Percentiles rank a stretch among this genome's conserved stretches.
Conservation (phyloP, 2,329 filamentous ascomycete genomes). For the Teratosphaeriaceae sp. region DNA sequence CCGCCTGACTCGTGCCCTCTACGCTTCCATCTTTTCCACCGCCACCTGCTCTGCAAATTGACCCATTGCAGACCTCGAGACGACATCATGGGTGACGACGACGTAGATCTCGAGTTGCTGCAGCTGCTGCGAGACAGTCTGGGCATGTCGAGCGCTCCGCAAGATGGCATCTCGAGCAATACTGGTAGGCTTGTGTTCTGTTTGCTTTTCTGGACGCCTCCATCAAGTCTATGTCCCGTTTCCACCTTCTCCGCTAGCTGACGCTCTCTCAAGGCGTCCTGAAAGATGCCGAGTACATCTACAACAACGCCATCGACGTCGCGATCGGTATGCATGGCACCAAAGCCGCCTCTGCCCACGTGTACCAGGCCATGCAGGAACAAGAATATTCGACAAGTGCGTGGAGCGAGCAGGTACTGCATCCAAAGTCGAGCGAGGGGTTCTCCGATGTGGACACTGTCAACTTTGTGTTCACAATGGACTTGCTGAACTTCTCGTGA, state of each 20-base stretch:
- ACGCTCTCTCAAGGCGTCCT: constrained; percentile 57
- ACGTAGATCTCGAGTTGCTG: constrained; percentile 80
- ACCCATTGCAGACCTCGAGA: no score
- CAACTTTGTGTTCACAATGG: constrained; percentile 96
- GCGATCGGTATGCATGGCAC: constrained; percentile 77
- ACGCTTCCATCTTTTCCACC: no score
- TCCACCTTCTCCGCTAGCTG: neutral
- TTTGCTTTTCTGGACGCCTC: neutral
- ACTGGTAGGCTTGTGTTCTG: constrained; percentile 29
- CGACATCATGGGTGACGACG: constrained; percentile 74
- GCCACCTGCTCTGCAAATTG: no score
- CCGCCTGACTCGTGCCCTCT: no score
- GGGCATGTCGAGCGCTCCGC: constrained; percentile 30
- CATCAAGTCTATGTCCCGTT: neutral
- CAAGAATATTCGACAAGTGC: constrained; percentile 76
- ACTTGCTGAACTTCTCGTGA: constrained; percentile 78
- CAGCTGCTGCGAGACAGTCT: constrained; percentile 79
- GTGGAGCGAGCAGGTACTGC: constrained; percentile 85
- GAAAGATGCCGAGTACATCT: constrained; percentile 75
- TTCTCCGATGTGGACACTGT: constrained; percentile 40
- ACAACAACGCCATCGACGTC: constrained; percentile 88
- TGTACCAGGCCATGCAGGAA: constrained; percentile 75
- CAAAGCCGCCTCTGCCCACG: constrained; percentile 71
- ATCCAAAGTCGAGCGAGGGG: constrained; percentile 55
- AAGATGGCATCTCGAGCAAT: constrained; percentile 22